Evolutionary conservation across 129 eudicot species (phyloP), one percentile per base, ranked within the genome.

Genomic region (Daucus carota): DNA sequence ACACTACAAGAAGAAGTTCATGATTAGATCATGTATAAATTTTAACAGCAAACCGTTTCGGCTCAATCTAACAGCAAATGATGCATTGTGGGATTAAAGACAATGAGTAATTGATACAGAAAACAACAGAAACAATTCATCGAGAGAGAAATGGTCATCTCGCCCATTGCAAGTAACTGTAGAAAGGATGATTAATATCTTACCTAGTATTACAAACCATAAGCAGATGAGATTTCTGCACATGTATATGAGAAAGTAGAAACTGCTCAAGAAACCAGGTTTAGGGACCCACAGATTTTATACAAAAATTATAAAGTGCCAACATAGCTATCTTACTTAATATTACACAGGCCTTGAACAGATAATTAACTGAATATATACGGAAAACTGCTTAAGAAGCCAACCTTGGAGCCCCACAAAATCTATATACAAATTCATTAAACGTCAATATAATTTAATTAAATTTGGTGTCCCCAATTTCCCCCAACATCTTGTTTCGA

Each of bases 1-100:
- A 94, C 97, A 79, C 98, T 94, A 72, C 77, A 40, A 81, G 16
- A 80, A 62, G 47, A n/a, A 46, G 73, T 81, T 66, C 50, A 79
- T 50, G 33, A 73, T 66, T 36, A 36, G 40, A 38, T 33, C 54
- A 81, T 42, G 45, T 45, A 22, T 72, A 18, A 72, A 24, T 8
- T 72, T 24, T 24, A 57, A 24, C 16, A 57, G 57, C 57, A 48
- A 48, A 48, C 57, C 5, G 4, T 75, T 15, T 32, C 60, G 17
- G 60, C 76, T 54, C 43, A 59, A 38, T 50, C 22, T 40, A 52
- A 41, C 20, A 75, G 18, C 24, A 40, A 40, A 26, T 15, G 22
- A 57, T 9, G 38, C 17, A 18, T 15, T 12, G 16, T n/a, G 11
- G 15, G 33, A 24, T 29, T 52, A 36, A 68, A 34, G 73, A 38